Conservation (phyloP, 2,329 filamentous ascomycete genomes). For the Sporothrix globosa region DNA sequence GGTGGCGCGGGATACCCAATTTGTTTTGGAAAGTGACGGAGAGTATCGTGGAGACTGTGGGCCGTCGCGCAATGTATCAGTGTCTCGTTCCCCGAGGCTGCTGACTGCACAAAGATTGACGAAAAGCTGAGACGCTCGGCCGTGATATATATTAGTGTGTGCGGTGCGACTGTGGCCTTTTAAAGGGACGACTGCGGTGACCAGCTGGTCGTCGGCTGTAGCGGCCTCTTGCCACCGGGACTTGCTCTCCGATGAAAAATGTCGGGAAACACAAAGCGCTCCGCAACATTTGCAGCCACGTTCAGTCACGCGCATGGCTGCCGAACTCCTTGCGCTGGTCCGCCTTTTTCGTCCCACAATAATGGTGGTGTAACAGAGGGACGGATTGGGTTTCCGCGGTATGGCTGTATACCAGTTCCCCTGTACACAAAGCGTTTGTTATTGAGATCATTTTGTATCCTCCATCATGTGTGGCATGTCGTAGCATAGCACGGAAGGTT, state of each 20-base stretch:
- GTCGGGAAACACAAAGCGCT: background rate
- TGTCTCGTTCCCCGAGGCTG: too few relatives aligned
- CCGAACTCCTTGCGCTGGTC: conserved; percentile 11
- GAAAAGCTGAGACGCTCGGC: background rate
- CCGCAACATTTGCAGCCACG: conserved; percentile 20
- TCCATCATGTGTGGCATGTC: background rate
- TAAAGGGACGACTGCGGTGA: background rate
- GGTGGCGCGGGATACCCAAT: conserved; percentile 6
- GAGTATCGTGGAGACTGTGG: too few relatives aligned
- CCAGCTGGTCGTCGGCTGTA: background rate
- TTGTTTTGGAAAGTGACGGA: background rate
- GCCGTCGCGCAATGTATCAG: background rate
- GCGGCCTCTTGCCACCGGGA: conserved; percentile 1
- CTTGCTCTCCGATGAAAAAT: background rate
- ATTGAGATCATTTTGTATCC: conserved; percentile 11
- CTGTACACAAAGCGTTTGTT: conserved; percentile 8
- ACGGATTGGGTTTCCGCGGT: conserved; percentile 8
- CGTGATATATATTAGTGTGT: background rate
- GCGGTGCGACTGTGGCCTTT: background rate
- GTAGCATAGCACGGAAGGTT: background rate
- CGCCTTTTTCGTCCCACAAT: conserved; percentile 14
- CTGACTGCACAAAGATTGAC: background rate
- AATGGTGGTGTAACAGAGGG: conserved; percentile 2
- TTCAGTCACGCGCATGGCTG: conserved; percentile 5
- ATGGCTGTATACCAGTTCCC: background rate